Evolutionary conservation across 1,284 basidiomycete genomes (phyloP), one percentile per base, ranked within the genome.

Genomic region (Heterobasidion parviporum): DNA sequence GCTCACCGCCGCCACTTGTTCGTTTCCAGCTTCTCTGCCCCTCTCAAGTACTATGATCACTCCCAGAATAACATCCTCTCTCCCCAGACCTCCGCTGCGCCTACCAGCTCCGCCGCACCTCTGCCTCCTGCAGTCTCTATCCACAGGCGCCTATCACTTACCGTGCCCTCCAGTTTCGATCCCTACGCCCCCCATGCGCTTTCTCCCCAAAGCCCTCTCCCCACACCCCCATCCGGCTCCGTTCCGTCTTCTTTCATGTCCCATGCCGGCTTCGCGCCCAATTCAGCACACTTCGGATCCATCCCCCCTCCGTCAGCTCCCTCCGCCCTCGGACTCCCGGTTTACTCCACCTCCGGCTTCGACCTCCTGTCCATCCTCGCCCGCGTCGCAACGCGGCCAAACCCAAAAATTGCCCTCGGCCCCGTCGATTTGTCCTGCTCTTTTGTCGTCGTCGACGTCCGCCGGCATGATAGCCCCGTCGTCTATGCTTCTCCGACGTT

Each of bases 381-480:
- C 5, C 80, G 91, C 10, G 87, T 98, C 14, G 85, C 81, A 2
- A 80, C 76, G 15, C 81, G 94, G 2, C 83, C 85, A 0, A 80
- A 89, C 62, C 92, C 92, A 1, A 83, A 79, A 57, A 82, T 97
- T 50, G 71, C 79, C 6, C 80, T 98, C 16, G 95, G 95, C 8
- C 92, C 95, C 0, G 91, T 98, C 41, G 95, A 98, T 69, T 75
- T 94, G 57, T 89, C 90, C 3, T 94, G 92, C 67, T 83, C 90
- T 8, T 98, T 98, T 68, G 79, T 90, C 60, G 89, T 98, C 52
- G 87, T 88, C 55, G 94, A 98, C 67, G 80, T 87, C 16, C 81
- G 89, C 12, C 75, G 87, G 52, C 82, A 82, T 62, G 94, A 98
- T 65, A 76, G 77, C 51, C 93, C 94, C 1, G 87, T 98, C 65